These are phyloP conservation scores for Tricholoma sp. DNA, from an alignment of 768 basidiomycete genomes.

Conservation along the genomic window DNA sequence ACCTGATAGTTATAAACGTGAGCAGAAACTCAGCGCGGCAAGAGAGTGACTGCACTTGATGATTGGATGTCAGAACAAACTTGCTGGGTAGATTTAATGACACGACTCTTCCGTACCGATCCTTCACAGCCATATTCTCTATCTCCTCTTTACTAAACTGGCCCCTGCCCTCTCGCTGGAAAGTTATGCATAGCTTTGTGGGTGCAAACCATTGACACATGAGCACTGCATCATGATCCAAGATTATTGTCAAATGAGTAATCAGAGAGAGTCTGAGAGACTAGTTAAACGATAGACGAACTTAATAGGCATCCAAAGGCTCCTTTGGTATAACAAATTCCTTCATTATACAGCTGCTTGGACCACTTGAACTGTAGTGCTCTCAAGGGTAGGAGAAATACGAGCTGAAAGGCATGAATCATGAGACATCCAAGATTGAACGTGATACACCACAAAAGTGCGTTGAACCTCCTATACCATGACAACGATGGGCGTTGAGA, in stretches of 20 bases:
- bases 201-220: constrained; percentile 84
- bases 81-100: constrained; percentile 71
- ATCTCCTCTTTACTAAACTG: constrained; percentile 58
- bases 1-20: constrained; percentile 35
- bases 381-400: constrained; percentile 62
- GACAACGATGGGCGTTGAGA: constrained; percentile 44
- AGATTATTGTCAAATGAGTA: not conserved
- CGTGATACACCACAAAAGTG: constrained; percentile 45
- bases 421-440: constrained; percentile 65
- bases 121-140: constrained; percentile 48
- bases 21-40: not conserved
- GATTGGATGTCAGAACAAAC: constrained; percentile 85
- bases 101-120: constrained; percentile 50
- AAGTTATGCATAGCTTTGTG: constrained; percentile 64
- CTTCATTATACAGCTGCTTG: constrained; percentile 55
- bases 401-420: constrained; percentile 69
- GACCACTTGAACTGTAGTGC: constrained; percentile 57
- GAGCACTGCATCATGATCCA: constrained; percentile 43
- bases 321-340: constrained; percentile 78
- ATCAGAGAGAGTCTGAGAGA: not conserved
- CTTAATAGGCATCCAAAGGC: constrained; percentile 73
- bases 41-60: constrained; percentile 57
- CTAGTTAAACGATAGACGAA: constrained; percentile 29
- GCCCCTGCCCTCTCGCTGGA: constrained; percentile 66
- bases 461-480: constrained; percentile 48